A percentile compares a stretch with the other conserved stretches of the same genome.
phyloP scores from a whole-genome alignment of 1,139 yeast genomes.

The Saccharomycopsis hybrid region DNA sequence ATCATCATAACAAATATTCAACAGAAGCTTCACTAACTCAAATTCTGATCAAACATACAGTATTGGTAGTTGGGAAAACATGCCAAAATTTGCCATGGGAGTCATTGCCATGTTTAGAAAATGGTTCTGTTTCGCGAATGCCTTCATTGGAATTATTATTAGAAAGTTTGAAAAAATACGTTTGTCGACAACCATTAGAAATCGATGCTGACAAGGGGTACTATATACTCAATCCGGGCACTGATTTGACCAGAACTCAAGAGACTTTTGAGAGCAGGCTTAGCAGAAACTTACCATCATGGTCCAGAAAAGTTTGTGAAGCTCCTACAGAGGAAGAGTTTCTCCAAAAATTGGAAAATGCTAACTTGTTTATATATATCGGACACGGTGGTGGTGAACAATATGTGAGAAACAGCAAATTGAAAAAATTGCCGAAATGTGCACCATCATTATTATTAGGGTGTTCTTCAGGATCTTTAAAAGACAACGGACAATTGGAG shows the following conservation, averaged over 20 bases:
- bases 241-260: slow-evolving; percentile 69
- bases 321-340: slow-evolving; percentile 54
- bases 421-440: slow-evolving; percentile 39
- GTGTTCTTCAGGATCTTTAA: slow-evolving; percentile 78
- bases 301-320: slow-evolving; percentile 50
- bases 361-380: slow-evolving; percentile 64
- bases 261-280: slow-evolving; percentile 47
- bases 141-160: slow-evolving; percentile 56
- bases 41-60: slow-evolving; percentile 41
- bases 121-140: slow-evolving; percentile 61
- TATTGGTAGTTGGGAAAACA: slow-evolving; percentile 59
- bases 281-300: slow-evolving; percentile 30
- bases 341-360: slow-evolving; percentile 32
- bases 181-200: slow-evolving; percentile 7
- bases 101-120: slow-evolving; percentile 50
- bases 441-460: slow-evolving; percentile 82
- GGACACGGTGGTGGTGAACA: slow-evolving; percentile 98
- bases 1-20: slow-evolving; percentile 25
- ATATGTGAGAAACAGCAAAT: slow-evolving; percentile 47
- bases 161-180: slow-evolving; percentile 32
- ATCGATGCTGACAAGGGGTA: slow-evolving; percentile 30
- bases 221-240: slow-evolving; percentile 75
- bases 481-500: slow-evolving; percentile 53
- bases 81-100: slow-evolving; percentile 87
- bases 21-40: neutral